Evolutionary conservation across 768 basidiomycete genomes (phyloP).

Genomic region (Xanthoconium purpureum): DNA sequence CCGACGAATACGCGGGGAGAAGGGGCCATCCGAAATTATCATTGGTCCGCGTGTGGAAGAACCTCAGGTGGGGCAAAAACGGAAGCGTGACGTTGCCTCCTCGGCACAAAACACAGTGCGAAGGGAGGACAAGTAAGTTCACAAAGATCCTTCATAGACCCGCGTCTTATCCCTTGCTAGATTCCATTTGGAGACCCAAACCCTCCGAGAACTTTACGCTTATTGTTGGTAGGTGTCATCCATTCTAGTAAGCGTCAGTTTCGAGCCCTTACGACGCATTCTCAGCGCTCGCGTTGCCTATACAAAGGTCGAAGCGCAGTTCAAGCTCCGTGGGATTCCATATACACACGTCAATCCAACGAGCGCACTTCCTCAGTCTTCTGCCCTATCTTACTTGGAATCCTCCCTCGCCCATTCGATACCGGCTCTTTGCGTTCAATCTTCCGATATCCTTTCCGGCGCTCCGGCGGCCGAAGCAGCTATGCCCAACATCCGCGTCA

Average conservation of each 20-base stretch:
- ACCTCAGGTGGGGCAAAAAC: conserved; percentile 25
- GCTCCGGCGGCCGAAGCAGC: conserved; percentile 88
- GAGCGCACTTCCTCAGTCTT: conserved; percentile 36
- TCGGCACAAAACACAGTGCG: conserved; percentile 6
- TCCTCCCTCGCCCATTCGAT: conserved; percentile 75
- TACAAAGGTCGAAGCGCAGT: conserved; percentile 82
- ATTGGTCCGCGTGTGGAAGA: conserved; percentile 18
- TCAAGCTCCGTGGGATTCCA: conserved; percentile 77
- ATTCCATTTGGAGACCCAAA: conserved; percentile 70
- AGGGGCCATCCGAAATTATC: conserved; percentile 19
- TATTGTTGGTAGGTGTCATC: conserved; percentile 75
- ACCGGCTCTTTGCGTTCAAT: conserved; percentile 80
- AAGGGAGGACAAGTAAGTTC: conserved; percentile 31
- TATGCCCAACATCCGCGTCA: conserved; percentile 87
- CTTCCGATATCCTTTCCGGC: conserved; percentile 75
- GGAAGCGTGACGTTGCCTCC: conserved; percentile 24
- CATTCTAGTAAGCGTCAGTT: background rate
- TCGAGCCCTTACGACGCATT: background rate
- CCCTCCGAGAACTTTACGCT: conserved; percentile 74
- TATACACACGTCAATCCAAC: conserved; percentile 71
- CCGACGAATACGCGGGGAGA: conserved; percentile 56
- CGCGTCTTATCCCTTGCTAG: conserved; percentile 11
- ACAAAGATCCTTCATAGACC: background rate
- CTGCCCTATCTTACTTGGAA: conserved; percentile 56
- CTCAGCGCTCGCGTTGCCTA: conserved; percentile 85